Base-by-base conservation (phyloP, 495 filamentous ascomycete genomes). In the Aspergillus olivimuriae region DNA sequence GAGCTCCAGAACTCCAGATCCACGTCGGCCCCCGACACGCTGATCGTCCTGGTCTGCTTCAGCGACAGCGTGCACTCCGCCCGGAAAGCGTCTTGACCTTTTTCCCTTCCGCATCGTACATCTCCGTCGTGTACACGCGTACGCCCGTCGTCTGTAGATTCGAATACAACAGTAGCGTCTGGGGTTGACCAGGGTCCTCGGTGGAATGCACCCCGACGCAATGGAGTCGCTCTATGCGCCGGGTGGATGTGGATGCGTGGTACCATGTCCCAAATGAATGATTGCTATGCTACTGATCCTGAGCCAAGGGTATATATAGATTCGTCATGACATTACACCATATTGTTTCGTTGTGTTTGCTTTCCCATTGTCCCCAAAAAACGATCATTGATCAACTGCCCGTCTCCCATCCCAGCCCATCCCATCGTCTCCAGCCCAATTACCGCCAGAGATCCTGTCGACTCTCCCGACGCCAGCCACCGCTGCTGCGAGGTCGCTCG, bases 391-490 rank as follows among this genome's bases (percentile, higher is more conserved):
- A n/a, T n/a, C n/a, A n/a, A n/a, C n/a, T n/a, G n/a, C n/a, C n/a
- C n/a, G n/a, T n/a, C n/a, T n/a, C n/a, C n/a, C n/a, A n/a, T n/a
- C n/a, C n/a, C n/a, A n/a, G n/a, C n/a, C n/a, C n/a, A n/a, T n/a
- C n/a, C n/a, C n/a, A n/a, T n/a, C n/a, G n/a, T n/a, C n/a, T n/a
- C n/a, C n/a, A n/a, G n/a, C n/a, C n/a, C n/a, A n/a, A n/a, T n/a
- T 45, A 74, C 16, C 70, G 55, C 70, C 70, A 74, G 11, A 74
- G 23, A 57, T 74, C 68, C 51, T 56, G 51, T 16, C 53, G 59
- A 41, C 68, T 72, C 8, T 63, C 51, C 9, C 68, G 55, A 33
- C 50, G 63, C 33, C 53, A 56, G 16, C 65, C 65, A 2, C 59
- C 56, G 38, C 64, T 65, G 37, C 63, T 73, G 50, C 52, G 52